These are phyloP conservation scores for Talaromyces thailandensis DNA, from an alignment of 495 filamentous ascomycete genomes.

Conservation along the genomic window DNA sequence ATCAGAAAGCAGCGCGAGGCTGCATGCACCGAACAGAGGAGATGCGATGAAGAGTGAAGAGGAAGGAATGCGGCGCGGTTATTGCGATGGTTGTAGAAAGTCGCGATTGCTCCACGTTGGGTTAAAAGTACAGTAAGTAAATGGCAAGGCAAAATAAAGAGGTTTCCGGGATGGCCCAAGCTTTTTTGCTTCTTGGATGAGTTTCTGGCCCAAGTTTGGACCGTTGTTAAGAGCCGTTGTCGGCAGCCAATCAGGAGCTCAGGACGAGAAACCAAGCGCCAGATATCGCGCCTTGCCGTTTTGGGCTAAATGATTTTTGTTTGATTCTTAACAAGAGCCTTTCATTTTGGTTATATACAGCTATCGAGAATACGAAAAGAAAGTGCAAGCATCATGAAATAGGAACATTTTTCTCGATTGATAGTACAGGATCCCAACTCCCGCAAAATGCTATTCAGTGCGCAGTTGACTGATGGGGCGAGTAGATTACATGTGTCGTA, in stretches of 20 bases:
- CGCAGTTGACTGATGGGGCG: constrained; percentile 1
- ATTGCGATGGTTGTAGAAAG: background rate
- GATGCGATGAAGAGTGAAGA: background rate
- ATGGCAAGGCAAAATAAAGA: background rate
- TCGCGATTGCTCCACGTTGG: background rate
- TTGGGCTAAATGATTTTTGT: background rate
- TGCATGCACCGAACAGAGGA: background rate
- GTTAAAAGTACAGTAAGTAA: background rate
- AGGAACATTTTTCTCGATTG: background rate
- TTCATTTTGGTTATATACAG: background rate
- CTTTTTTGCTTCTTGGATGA: background rate
- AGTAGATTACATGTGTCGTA: background rate
- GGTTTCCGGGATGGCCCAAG: background rate
- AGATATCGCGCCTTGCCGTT: background rate
- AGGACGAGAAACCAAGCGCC: background rate
- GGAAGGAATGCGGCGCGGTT: background rate
- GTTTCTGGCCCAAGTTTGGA: background rate
- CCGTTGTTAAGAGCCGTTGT: background rate
- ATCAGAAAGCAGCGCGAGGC: background rate
- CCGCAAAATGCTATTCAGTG: constrained; percentile 3
- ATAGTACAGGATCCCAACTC: constrained; percentile 3
- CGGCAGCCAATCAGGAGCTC: constrained; percentile 7
- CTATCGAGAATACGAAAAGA: background rate
- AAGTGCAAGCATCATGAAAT: background rate
- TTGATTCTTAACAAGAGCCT: background rate